Base-by-base conservation (phyloP, 306 rosid genomes). In the Dicorynia guianensis region DNA sequence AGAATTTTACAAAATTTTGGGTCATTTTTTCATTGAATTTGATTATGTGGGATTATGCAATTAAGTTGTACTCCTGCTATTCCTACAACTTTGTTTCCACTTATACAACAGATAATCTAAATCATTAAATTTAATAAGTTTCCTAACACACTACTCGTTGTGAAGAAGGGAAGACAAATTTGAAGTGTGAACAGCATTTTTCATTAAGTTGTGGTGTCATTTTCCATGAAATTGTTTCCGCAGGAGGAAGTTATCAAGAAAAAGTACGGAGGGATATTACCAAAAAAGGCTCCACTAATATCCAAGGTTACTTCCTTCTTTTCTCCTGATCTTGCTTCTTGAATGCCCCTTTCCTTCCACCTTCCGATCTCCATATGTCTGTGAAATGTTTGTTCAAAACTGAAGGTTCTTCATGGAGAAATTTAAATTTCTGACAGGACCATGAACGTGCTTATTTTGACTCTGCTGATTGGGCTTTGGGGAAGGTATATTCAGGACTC, bases 391-490 rank as follows among this genome's bases (percentile, higher is more conserved):
- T 47, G 55, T 58, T 70, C 14, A 11, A 74, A 55, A 34, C 65
- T 63, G 64, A 69, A 63, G 61, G 58, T 72, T 55, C 68, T 71
- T 70, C 38, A 19, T 66, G 75, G 76, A 66, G 47, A 46, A 74
- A 38, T 69, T 36, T 15, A 18, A 62, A 33, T 44, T 83, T 85
- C 65, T 85, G 59, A 50, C 84, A 95, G 99, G 99, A 95, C 78
- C 99, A 95, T 66, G 99, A 95, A 80, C 97, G 97, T 18, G 99
- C 99, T 52, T 95, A 61, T 81, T 95, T 95, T 79, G 96, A 95
- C 82, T 95, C 99, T 72, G 99, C 99, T 35, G 99, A 95, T 80
- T 95, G 99, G 99, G 99, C 98, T 70, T 76, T 93, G 80, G 97
- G 98, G 68, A 93, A 93, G 97, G 98, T 93, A 85, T 63, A 75